Evolutionary conservation across 805 yeast genomes (phyloP).

Genomic region (Candida nonsorbophila): DNA sequence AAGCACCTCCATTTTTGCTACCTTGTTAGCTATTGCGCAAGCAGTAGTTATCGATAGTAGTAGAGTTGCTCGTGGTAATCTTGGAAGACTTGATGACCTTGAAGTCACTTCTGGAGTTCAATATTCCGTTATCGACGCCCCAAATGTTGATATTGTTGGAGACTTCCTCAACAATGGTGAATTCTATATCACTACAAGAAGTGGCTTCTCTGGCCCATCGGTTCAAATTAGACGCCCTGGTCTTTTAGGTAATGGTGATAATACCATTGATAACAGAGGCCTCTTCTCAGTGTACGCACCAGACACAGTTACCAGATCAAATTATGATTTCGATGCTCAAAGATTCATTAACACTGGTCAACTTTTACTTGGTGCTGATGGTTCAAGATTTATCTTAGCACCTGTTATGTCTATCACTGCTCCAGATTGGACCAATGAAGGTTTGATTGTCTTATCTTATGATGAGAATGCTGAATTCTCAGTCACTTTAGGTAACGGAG

Average conservation of each 20-base stretch:
- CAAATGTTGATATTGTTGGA: background rate
- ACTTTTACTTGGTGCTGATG: conserved; percentile 1
- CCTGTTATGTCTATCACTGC: background rate
- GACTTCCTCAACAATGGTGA: conserved; percentile 1
- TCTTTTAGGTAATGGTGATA: background rate
- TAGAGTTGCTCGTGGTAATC: too few species aligned
- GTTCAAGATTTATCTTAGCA: background rate
- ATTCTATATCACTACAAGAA: background rate
- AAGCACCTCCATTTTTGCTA: too few species aligned
- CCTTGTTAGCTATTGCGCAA: too few species aligned
- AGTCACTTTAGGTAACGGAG: conserved; percentile 9
- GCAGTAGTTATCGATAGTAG: too few species aligned
- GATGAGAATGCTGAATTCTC: too few species aligned
- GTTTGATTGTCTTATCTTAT: background rate
- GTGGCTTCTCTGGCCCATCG: background rate
- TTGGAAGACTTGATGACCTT: too few species aligned
- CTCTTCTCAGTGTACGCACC: background rate
- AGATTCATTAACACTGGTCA: conserved; percentile 1
- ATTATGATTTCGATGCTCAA: background rate
- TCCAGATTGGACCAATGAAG: conserved; percentile 1
- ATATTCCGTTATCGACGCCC: conserved; percentile 1
- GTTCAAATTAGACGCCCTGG: too few species aligned
- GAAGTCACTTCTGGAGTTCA: too few species aligned
- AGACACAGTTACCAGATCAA: background rate
- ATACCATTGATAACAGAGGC: conserved; percentile 1